Evolutionary conservation across 176 grass and related monocot genomes (phyloP).

Genomic region (Themeda triandra): DNA sequence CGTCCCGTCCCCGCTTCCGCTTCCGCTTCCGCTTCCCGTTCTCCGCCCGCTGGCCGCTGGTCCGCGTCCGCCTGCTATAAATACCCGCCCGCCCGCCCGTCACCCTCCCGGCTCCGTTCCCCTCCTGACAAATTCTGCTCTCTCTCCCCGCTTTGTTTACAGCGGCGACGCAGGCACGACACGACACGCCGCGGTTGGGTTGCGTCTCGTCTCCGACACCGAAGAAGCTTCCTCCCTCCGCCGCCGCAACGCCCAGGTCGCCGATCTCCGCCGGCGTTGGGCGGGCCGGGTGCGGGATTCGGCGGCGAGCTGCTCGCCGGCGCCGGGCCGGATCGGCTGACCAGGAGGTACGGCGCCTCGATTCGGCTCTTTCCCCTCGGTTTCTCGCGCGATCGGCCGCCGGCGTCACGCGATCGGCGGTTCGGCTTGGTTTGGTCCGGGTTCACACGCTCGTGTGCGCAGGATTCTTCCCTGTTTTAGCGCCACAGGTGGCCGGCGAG

Average conservation of each 20-base stretch:
- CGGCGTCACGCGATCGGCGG: too few species aligned
- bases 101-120: background rate
- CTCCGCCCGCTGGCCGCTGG: background rate
- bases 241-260: too few species aligned
- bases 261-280: background rate
- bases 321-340: background rate
- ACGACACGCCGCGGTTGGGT: background rate
- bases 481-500: background rate
- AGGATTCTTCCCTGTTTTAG: background rate
- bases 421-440: background rate
- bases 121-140: background rate
- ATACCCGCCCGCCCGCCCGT: background rate
- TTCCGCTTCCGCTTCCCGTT: background rate
- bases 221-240: background rate
- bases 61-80: conserved; percentile 22
- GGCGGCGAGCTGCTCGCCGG: too few species aligned
- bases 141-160: too few species aligned
- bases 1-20: background rate
- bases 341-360: background rate
- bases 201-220: background rate
- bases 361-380: background rate
- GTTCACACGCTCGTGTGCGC: background rate
- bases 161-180: background rate
- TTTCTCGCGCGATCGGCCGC: background rate
- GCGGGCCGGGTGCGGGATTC: background rate